Conservation (phyloP, 176 grass and related monocot genomes). For the Tillandsia leiboldiana region DNA sequence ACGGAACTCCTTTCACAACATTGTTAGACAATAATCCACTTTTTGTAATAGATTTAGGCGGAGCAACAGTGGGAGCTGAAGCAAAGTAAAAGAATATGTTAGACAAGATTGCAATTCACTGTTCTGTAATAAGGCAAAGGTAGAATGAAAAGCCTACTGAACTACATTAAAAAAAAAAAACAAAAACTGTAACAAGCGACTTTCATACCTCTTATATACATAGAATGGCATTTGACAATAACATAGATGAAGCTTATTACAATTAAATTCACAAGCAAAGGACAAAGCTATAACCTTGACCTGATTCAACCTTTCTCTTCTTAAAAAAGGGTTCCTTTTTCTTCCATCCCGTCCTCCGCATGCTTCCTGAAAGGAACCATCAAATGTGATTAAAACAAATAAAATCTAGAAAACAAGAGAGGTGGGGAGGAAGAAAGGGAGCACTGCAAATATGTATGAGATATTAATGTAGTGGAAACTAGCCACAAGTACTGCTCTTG, state of each 20-base stretch:
- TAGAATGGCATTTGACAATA: background rate
- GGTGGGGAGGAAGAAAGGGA: constrained; percentile 1
- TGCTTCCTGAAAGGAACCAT: constrained; percentile 62
- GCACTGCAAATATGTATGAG: background rate
- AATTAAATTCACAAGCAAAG: constrained; percentile 11
- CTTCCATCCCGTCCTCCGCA: constrained; percentile 71
- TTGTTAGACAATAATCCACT: constrained; percentile 54
- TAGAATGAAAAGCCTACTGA: constrained; percentile 13
- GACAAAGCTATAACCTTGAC: constrained; percentile 42
- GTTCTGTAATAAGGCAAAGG: background rate
- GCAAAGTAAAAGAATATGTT: constrained; percentile 24
- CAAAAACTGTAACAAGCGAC: constrained; percentile 7
- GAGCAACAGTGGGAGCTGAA: constrained; percentile 62
- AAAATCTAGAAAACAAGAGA: constrained; percentile 17
- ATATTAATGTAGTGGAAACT: background rate
- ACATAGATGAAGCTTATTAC: background rate
- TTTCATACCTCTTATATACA: background rate
- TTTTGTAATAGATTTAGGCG: constrained; percentile 61
- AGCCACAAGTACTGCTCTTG: background rate
- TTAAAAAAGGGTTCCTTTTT: constrained; percentile 62
- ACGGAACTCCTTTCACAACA: constrained; percentile 36
- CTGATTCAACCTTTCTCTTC: constrained; percentile 43
- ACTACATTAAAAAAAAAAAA: constrained; percentile 12
- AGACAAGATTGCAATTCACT: background rate
- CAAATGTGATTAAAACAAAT: constrained; percentile 5